Conservation (phyloP, 1,284 basidiomycete genomes). For the Trametes polyzona region DNA sequence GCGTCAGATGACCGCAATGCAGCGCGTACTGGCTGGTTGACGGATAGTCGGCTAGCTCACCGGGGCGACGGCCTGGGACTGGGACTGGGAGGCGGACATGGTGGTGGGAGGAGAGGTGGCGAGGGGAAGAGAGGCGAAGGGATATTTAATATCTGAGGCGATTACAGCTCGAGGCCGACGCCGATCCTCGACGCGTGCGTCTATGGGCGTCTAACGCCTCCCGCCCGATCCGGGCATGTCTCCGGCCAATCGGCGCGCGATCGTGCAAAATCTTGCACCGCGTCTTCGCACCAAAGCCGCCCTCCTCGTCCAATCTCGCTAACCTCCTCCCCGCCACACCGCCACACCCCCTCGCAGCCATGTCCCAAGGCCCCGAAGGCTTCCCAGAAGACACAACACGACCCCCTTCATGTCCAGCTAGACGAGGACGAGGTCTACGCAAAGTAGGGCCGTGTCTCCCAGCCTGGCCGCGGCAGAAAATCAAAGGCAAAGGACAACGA, state of each 20-base stretch:
- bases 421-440: slow-evolving; percentile 73
- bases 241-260: slow-evolving; percentile 22
- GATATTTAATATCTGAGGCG: neutral
- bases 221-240: neutral
- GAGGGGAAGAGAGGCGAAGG: slow-evolving; percentile 8
- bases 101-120: slow-evolving; percentile 13
- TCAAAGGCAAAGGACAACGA: slow-evolving; percentile 50
- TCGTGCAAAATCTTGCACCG: slow-evolving; percentile 20
- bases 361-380: slow-evolving; percentile 68
- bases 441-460: slow-evolving; percentile 79
- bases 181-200: neutral
- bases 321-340: neutral
- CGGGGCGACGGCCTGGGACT: slow-evolving; percentile 13
- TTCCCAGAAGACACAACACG: slow-evolving; percentile 68
- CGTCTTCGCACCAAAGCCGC: neutral
- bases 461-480: slow-evolving; percentile 76
- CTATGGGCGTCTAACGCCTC: neutral
- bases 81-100: slow-evolving; percentile 21
- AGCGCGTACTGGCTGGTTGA: neutral
- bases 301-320: slow-evolving; percentile 8
- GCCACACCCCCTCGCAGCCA: slow-evolving; percentile 31
- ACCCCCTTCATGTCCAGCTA: slow-evolving; percentile 84
- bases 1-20: slow-evolving; percentile 13
- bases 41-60: slow-evolving; percentile 1
- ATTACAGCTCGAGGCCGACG: neutral